Evolutionary conservation across 1,139 yeast species (phyloP).

Genomic region (Yamadazyma spencermartinsiae): DNA sequence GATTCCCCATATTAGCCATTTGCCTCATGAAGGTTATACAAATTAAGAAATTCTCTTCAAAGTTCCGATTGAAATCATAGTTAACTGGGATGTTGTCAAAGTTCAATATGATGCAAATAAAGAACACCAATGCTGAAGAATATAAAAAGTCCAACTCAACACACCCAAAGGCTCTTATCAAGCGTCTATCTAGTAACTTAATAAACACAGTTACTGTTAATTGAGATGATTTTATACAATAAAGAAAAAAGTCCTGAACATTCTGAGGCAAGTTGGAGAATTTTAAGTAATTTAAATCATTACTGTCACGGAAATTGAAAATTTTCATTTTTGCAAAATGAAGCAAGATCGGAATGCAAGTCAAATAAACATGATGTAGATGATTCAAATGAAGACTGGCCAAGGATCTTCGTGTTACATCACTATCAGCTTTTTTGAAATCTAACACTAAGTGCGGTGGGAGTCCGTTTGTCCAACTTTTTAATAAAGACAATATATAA

Average conservation of each 20-base stretch:
- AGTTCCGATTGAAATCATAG: slow-evolving; percentile 12
- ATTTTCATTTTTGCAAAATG: slow-evolving; percentile 24
- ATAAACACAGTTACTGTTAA: slow-evolving; percentile 27
- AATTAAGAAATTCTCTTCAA: slow-evolving; percentile 22
- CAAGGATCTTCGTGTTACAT: slow-evolving; percentile 19
- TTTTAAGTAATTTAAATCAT: slow-evolving; percentile 6
- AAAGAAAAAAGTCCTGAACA: slow-evolving; percentile 20
- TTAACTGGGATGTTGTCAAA: slow-evolving; percentile 6
- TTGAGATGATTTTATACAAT: slow-evolving; percentile 24
- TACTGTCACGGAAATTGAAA: slow-evolving; percentile 10
- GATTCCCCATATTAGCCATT: slow-evolving; percentile 26
- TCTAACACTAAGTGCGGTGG: slow-evolving; percentile 22
- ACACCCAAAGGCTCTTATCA: slow-evolving; percentile 26
- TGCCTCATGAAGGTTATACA: slow-evolving; percentile 22
- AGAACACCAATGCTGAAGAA: slow-evolving; percentile 23
- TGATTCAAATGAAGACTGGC: slow-evolving; percentile 31
- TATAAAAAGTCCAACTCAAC: slow-evolving; percentile 29
- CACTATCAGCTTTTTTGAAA: slow-evolving; percentile 7
- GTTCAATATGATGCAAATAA: slow-evolving; percentile 23
- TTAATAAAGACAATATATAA: slow-evolving; percentile 19
- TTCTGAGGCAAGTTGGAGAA: slow-evolving; percentile 19
- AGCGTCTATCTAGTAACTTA: slow-evolving; percentile 20
- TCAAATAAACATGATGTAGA: slow-evolving; percentile 28
- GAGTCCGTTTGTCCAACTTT: slow-evolving; percentile 23
- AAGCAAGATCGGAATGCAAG: slow-evolving; percentile 28